Percentiles rank a stretch among this genome's conserved stretches.
Conservation (phyloP, 2,329 filamentous ascomycete species). For the Colletotrichum sp. region DNA sequence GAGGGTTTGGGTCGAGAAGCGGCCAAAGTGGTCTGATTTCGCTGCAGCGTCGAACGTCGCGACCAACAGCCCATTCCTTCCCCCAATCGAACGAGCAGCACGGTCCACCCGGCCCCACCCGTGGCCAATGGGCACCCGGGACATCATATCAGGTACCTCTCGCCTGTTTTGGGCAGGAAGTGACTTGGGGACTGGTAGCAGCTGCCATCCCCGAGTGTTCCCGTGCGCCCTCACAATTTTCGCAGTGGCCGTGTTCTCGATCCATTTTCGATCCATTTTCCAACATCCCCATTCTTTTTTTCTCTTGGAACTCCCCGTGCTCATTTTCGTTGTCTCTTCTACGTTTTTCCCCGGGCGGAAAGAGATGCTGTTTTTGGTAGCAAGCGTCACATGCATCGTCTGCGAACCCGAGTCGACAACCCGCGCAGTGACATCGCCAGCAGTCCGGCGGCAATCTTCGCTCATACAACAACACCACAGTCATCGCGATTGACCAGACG, state of each 20-base stretch:
- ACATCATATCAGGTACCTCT: background rate
- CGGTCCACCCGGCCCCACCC: background rate
- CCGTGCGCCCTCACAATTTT: slow-evolving; percentile 3
- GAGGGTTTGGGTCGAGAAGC: background rate
- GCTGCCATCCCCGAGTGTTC: background rate
- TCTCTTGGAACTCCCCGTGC: background rate
- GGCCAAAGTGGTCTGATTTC: slow-evolving; percentile 16
- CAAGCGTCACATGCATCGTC: background rate
- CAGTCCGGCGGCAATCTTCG: background rate
- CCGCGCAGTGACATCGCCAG: background rate
- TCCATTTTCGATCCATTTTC: slow-evolving; percentile 3
- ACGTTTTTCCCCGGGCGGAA: background rate
- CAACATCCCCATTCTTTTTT: background rate
- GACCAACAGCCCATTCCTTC: background rate
- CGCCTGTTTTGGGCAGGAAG: background rate
- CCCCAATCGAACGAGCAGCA: slow-evolving; percentile 11
- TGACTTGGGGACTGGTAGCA: background rate
- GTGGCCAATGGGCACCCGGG: background rate
- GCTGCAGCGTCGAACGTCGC: slow-evolving; percentile 12
- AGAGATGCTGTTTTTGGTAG: background rate
- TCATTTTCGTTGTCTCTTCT: background rate
- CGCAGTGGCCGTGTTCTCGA: slow-evolving; percentile 9
- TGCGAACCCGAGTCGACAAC: background rate
- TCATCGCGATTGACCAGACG: background rate
- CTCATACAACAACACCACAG: background rate